Evolutionary conservation across 2,329 filamentous ascomycete genomes (phyloP).

Genomic region (Bipolaris zeicola): DNA sequence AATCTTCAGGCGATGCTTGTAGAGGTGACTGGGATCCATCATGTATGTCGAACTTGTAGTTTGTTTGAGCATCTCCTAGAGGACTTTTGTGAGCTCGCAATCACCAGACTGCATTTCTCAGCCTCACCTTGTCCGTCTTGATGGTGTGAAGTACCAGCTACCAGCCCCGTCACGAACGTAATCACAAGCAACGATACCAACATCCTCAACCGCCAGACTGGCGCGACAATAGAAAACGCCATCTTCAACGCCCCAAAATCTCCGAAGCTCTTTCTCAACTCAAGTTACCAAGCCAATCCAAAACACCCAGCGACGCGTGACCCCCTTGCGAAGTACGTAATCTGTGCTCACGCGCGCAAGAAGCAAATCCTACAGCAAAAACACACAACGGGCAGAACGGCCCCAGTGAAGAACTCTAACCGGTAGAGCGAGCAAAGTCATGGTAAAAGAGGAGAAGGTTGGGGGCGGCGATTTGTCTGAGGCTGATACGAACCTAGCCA

Average conservation of each 20-base stretch:
- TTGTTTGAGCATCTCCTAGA: not conserved
- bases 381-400: slow-evolving; percentile 12
- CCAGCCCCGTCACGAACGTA: slow-evolving; percentile 11
- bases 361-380: slow-evolving; percentile 16
- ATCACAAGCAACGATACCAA: slow-evolving; percentile 9
- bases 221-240: slow-evolving; percentile 8
- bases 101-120: not conserved
- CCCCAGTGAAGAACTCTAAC: slow-evolving; percentile 7
- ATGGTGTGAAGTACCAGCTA: slow-evolving; percentile 5
- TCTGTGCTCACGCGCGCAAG: slow-evolving; percentile 12
- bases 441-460: slow-evolving; percentile 13
- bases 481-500: slow-evolving; percentile 22
- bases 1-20: not conserved
- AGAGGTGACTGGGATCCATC: slow-evolving; percentile 10
- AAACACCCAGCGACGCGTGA: not conserved
- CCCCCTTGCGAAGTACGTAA: slow-evolving; percentile 6
- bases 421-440: slow-evolving; percentile 7
- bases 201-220: slow-evolving; percentile 5
- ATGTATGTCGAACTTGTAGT: slow-evolving; percentile 24
- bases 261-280: not conserved
- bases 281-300: not conserved
- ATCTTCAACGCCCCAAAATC: not conserved
- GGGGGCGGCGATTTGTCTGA: slow-evolving; percentile 18
- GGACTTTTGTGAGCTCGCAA: too few relatives aligned
- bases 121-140: slow-evolving; percentile 15